Evolutionary conservation across 1,284 basidiomycete species (phyloP).

Genomic region (Boletellus deceptivus): DNA sequence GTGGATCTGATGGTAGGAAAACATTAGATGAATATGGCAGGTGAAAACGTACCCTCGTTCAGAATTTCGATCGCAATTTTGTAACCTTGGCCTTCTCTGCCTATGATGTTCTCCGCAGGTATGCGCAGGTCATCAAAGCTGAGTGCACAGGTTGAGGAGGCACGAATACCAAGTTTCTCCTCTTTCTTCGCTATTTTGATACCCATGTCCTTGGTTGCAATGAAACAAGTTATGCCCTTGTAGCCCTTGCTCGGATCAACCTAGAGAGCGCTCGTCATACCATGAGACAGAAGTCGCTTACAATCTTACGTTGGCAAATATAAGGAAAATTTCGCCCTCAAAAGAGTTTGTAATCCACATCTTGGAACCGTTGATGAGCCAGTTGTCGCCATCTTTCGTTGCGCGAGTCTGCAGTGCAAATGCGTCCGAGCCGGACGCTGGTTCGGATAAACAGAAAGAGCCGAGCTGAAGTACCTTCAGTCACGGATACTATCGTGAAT

Average conservation of each 20-base stretch:
- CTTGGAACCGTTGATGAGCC: conserved; percentile 92
- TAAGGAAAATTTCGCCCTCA: conserved; percentile 92
- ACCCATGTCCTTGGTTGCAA: conserved; percentile 96
- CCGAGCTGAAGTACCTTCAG: conserved; percentile 64
- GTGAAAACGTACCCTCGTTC: conserved; percentile 69
- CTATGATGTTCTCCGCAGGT: conserved; percentile 92
- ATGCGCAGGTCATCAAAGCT: conserved; percentile 95
- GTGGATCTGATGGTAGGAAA: neutral
- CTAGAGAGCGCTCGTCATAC: conserved; percentile 32
- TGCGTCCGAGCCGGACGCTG: conserved; percentile 92
- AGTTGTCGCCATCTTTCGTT: conserved; percentile 80
- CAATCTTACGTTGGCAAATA: conserved; percentile 83
- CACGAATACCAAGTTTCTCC: conserved; percentile 95
- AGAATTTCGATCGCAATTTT: conserved; percentile 98
- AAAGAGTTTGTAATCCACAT: conserved; percentile 99
- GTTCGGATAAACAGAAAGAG: conserved; percentile 94
- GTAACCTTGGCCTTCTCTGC: conserved; percentile 93
- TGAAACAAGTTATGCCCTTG: conserved; percentile 98
- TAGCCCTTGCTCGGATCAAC: conserved; percentile 93
- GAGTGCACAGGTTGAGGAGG: conserved; percentile 95
- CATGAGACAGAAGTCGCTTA: neutral
- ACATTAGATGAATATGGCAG: neutral
- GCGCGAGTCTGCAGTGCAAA: conserved; percentile 95
- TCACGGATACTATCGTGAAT: neutral
- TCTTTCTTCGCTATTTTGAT: conserved; percentile 99